Evolutionary conservation across 441 rosid species (phyloP), one percentile per base, ranked within the genome.

Genomic region (Iberis amara): DNA sequence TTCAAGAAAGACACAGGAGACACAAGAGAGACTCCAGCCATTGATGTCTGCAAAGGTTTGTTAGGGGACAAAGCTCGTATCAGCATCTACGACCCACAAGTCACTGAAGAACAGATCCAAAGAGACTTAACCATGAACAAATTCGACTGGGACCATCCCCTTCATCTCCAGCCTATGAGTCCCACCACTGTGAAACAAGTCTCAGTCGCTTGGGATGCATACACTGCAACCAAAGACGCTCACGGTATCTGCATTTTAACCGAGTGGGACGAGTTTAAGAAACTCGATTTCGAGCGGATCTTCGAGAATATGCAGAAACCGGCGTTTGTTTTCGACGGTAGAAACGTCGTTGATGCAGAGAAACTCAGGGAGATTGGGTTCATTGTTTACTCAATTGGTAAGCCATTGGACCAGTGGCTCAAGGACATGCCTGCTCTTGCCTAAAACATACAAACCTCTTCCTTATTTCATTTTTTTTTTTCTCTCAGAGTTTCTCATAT

Each of bases 1-100:
- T 90, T 90, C 79, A 89, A 86, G 94, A 86, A 86, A 57, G 97
- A 90, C 66, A 87, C 96, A 0, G 96, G 98, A 23, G 98, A 90
- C 75, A 90, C 98, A 0, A 70, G 98, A 57, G 95, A 90, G 75
- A 87, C 96, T 9, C 95, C 96, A 0, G 95, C 96, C 45, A 91
- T 88, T 43, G 98, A 91, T 48, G 96, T 91, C 35, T 87, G 96
- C 89, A 81, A 87, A 74, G 98, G 98, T 13, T 73, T 91, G 41
- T 61, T 88, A 74, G 95, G 94, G 8, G 98, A 91, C 72, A 91
- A 81, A 64, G 98, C 98, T 14, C 64, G 48, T 55, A 54, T 91
- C 75, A 85, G 94, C 79, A 88, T 91, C 43, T 91, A 88, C 46
- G 96, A 91, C 52, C 96, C 96, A 13, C 98, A 91, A 76, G 98